Percentiles rank a stretch among this genome's conserved stretches.
Conservation (phyloP, 1,139 yeast species). For the Hansenula sp. region DNA sequence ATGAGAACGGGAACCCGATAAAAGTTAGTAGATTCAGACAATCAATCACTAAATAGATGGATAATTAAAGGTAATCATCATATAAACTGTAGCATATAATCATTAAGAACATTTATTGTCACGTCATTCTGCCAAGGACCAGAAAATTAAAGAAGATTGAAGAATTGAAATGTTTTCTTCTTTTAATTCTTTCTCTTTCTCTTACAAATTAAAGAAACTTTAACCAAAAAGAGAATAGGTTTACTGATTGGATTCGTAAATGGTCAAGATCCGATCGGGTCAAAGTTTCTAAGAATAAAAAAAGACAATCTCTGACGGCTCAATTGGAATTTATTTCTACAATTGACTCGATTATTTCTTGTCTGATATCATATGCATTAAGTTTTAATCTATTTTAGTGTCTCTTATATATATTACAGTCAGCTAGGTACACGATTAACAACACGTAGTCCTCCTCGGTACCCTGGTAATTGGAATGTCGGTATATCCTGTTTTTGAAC, state of each 20-base stretch:
- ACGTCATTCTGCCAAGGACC: too few species aligned
- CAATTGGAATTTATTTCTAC: not conserved
- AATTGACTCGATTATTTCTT: slow-evolving; percentile 1
- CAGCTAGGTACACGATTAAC: not conserved
- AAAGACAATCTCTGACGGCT: slow-evolving; percentile 1
- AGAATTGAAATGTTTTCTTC: too few species aligned
- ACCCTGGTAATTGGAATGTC: not conserved
- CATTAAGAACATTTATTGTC: too few species aligned
- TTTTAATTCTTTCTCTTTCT: not conserved
- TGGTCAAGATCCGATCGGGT: not conserved
- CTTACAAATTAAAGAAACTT: not conserved
- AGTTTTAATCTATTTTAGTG: not conserved
- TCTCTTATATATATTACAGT: too few species aligned
- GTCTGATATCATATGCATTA: not conserved
- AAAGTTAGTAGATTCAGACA: slow-evolving; percentile 67
- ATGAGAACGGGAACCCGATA: slow-evolving; percentile 55
- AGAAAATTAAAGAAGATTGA: too few species aligned
- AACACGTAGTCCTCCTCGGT: not conserved
- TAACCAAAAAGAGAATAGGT: slow-evolving; percentile 3
- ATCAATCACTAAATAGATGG: slow-evolving; percentile 26
- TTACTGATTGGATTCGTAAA: not conserved
- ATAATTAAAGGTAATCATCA: not conserved
- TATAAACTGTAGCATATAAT: not conserved
- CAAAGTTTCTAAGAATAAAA: slow-evolving; percentile 1
- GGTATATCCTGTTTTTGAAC: not conserved